phyloP scores from a whole-genome alignment of 345 rosid genomes.

The Streptanthus diversifolius region DNA sequence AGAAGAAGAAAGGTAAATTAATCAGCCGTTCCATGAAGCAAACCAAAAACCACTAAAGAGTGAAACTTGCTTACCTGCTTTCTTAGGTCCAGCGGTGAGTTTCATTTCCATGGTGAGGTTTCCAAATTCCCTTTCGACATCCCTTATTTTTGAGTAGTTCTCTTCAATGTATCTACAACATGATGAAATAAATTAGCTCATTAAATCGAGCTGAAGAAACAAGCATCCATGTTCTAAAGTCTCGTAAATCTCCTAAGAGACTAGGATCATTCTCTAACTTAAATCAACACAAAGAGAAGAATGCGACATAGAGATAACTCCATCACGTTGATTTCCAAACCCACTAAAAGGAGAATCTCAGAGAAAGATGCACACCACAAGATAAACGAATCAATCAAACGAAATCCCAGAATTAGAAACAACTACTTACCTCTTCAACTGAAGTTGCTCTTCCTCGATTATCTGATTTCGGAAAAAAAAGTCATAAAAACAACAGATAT shows the following conservation, averaged over 20 bases:
- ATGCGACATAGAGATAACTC: background rate
- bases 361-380: background rate
- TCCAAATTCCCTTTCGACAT: slow-evolving; percentile 78
- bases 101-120: slow-evolving; percentile 85
- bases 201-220: background rate
- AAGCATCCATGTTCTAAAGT: background rate
- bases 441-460: slow-evolving; percentile 83
- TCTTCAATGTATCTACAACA: slow-evolving; percentile 72
- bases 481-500: background rate
- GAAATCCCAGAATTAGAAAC: background rate
- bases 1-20: slow-evolving; percentile 19
- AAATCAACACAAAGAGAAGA: background rate
- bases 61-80: slow-evolving; percentile 53
- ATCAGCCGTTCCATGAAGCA: slow-evolving; percentile 4
- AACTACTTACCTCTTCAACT: slow-evolving; percentile 60
- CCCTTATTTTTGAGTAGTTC: slow-evolving; percentile 76
- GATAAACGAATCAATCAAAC: background rate
- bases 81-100: slow-evolving; percentile 96
- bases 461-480: slow-evolving; percentile 39
- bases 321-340: background rate
- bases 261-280: background rate
- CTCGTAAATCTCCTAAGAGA: background rate
- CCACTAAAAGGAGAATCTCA: background rate
- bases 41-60: background rate
- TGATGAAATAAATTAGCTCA: background rate